Evolutionary conservation across 2,329 filamentous ascomycete genomes (phyloP).

Genomic region (Metarhizium brunneum): DNA sequence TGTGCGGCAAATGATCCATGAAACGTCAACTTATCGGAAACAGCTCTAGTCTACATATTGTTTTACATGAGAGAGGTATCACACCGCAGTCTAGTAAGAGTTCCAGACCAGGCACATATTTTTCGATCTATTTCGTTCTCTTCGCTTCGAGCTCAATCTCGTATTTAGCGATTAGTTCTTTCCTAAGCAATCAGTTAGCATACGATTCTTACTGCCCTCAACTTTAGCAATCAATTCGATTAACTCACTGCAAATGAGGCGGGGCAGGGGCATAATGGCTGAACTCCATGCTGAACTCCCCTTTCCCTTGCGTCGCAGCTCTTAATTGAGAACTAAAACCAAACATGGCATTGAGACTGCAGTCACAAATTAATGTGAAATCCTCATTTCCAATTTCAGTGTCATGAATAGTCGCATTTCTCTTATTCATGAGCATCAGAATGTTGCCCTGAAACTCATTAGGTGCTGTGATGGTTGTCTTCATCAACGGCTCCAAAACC

Average conservation of each 20-base stretch:
- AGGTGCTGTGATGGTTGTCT: slow-evolving; percentile 90
- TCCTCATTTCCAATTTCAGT: slow-evolving; percentile 91
- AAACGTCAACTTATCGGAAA: neutral
- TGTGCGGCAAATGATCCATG: neutral
- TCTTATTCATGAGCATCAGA: slow-evolving; percentile 92
- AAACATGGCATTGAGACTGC: slow-evolving; percentile 94
- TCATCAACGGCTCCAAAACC: slow-evolving; percentile 94
- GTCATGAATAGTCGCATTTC: slow-evolving; percentile 88
- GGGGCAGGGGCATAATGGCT: slow-evolving; percentile 88
- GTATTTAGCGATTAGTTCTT: slow-evolving; percentile 50
- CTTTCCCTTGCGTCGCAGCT: slow-evolving; percentile 94
- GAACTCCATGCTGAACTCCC: slow-evolving; percentile 98
- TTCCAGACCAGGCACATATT: neutral
- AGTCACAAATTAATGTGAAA: slow-evolving; percentile 86
- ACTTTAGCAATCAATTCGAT: neutral
- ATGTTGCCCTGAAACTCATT: slow-evolving; percentile 97
- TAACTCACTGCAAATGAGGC: slow-evolving; percentile 74
- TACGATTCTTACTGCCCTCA: neutral
- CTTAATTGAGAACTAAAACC: slow-evolving; percentile 87
- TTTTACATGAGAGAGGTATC: slow-evolving; percentile 2
- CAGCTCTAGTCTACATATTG: neutral
- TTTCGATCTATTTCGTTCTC: slow-evolving; percentile 35
- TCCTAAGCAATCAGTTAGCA: slow-evolving; percentile 28
- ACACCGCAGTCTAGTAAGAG: neutral
- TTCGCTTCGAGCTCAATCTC: slow-evolving; percentile 49